Base-by-base conservation (phyloP, 108 stramenopile genomes). In the Cyclotella distinguenda region DNA sequence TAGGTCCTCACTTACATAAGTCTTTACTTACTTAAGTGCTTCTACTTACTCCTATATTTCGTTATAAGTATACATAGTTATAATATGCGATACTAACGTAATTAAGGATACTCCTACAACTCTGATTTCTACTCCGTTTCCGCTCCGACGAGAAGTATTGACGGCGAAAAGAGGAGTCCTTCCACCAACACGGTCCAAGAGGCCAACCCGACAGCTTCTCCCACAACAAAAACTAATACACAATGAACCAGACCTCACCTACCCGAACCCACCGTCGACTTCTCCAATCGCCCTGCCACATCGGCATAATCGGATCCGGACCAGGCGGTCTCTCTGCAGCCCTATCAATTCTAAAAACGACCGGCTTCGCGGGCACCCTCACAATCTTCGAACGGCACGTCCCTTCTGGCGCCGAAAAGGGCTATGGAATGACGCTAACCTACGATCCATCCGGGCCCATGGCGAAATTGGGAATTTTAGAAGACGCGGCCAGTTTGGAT, bases 371-470 rank as follows among this genome's bases (percentile, higher is more conserved):
- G 6, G 59, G 60, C 10, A 64, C 74, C 25, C 68, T 93, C 7
- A 58, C 60, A 8, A 54, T 93, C 9, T 89, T 77, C 71, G 92
- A 93, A 67, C 80, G 87, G 0, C 87, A 90, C 64, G 36, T 47
- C 5, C 46, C 40, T 11, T 50, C 79, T 21, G 60, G 73, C 22
- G 59, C 83, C 26, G 68, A 77, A 58, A 86, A 94, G 71, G 93
- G 93, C 11, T 94, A 91, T 53, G 93, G 93, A 9, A 63, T 94
- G 77, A 94, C 93, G 0, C 52, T 94, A 5, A 85, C 86, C 9
- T 94, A 94, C 66, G 81, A 94, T 72, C 86, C 88, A 2, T 67
- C 68, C 32, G 93, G 91, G 7, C 86, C 87, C 0, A 54, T 91
- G 60, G 72, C 84, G 8, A 49, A 84, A 22, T 44, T 91, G 33